Evolutionary conservation across 2,329 filamentous ascomycete genomes (phyloP), one percentile per base, ranked within the genome.

Genomic region (Pestalotiopsis sp.): DNA sequence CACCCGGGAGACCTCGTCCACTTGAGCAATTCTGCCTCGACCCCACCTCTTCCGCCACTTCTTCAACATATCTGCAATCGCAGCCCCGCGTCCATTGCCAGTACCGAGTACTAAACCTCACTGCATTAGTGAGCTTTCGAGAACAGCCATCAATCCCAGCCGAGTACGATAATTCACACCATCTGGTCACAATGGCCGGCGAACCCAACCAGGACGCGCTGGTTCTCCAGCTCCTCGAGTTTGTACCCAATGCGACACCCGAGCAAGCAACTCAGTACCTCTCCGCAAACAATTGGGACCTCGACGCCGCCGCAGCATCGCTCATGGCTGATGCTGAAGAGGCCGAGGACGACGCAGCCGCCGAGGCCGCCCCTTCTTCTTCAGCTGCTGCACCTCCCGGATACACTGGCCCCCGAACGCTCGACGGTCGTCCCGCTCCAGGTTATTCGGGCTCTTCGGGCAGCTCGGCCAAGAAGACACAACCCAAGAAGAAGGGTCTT

Each of bases 191-290:
- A 57, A 83, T 83, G 81, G 77, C 79, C 31, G 79, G 67, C 63
- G 70, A 77, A 70, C 52, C 72, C 13, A 77, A 80, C 68, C 82
- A 83, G 66, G 83, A 86, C 68, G 78, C 80, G 58, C 75, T 83
- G 62, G 80, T 85, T 72, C 83, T 82, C 74, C 82, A 87, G 76
- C 89, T 91, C 77, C 84, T 84, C 74, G 81, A 70, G 58, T 68
- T 80, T 67, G 82, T 91, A 74, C 90, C 88, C n/a, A 83, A 85
- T 25, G 82, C 83, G 38, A 79, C 80, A 39, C 76, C 84, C 39
- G 78, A 84, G 68, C 81, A 94, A 92, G 92, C 92, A 61, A 84
- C 84, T 68, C 85, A 91, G 70, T 92, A 92, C 73, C 88, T 95
- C 7, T 82, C 84, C 25, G 85, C 86, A 45, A 90, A 87, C 75